Evolutionary conservation across 208 protist genomes (phyloP).

Genomic region (Leishmania turanica): DNA sequence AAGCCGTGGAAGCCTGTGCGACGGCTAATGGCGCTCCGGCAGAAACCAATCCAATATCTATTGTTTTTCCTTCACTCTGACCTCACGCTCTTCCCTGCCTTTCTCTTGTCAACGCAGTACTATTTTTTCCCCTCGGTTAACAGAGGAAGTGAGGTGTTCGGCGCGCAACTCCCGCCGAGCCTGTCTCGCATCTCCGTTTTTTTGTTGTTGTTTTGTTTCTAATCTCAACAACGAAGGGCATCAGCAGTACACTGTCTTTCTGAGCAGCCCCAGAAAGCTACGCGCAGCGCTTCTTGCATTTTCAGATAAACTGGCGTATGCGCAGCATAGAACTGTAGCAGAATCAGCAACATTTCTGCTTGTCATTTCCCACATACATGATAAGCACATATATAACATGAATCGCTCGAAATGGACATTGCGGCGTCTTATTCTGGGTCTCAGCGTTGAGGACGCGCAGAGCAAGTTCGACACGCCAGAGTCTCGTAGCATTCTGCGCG

Average conservation of each 20-base stretch:
- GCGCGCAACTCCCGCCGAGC: neutral
- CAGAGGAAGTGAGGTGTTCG: conserved; percentile 2
- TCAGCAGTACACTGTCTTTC: conserved; percentile 2
- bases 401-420: conserved; percentile 31
- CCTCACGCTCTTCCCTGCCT: neutral
- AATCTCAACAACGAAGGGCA: neutral
- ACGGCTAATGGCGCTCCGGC: neutral
- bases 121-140: conserved; percentile 9
- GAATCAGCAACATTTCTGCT: neutral
- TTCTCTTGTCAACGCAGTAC: neutral
- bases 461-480: conserved; percentile 86
- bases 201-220: neutral
- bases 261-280: neutral
- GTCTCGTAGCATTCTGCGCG: conserved; percentile 62
- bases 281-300: conserved; percentile 2
- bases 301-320: neutral
- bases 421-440: conserved; percentile 79
- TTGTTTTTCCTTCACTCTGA: neutral
- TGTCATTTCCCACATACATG: neutral
- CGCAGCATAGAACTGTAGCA: conserved; percentile 28
- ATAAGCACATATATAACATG: conserved; percentile 29
- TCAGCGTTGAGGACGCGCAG: conserved; percentile 88
- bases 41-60: neutral
- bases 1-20: neutral
- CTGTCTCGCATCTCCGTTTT: conserved; percentile 22